Conservation (phyloP, 1,284 basidiomycete genomes). For the Mycena citricolor region DNA sequence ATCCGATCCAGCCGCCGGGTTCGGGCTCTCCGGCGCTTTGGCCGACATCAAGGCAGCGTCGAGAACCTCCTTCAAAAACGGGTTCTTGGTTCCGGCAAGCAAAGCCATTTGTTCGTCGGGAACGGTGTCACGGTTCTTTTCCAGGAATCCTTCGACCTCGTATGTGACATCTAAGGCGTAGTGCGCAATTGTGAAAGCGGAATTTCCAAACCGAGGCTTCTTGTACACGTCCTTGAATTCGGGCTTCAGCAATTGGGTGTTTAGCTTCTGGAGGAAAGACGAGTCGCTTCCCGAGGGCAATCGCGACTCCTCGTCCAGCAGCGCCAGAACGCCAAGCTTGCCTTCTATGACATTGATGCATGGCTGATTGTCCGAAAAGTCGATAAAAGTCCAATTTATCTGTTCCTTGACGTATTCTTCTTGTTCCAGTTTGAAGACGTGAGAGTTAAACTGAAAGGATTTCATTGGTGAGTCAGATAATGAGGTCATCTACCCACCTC, state of each 20-base stretch:
- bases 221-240: constrained; percentile 92
- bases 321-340: constrained; percentile 91
- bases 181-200: constrained; percentile 97
- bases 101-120: constrained; percentile 96
- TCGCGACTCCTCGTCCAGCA: constrained; percentile 98
- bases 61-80: constrained; percentile 93
- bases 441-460: constrained; percentile 82
- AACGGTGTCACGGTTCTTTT: constrained; percentile 99
- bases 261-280: constrained; percentile 93
- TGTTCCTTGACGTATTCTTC: constrained; percentile 98
- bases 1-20: constrained; percentile 65
- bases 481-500: constrained; percentile 53
- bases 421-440: constrained; percentile 99
- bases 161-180: constrained; percentile 99
- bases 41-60: constrained; percentile 83
- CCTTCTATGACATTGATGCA: constrained; percentile 99
- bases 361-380: constrained; percentile 98
- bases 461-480: constrained; percentile 22
- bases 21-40: constrained; percentile 61
- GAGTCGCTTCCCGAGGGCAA: constrained; percentile 91
- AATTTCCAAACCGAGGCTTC: constrained; percentile 96
- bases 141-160: constrained; percentile 96
- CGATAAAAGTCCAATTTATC: constrained; percentile 99
- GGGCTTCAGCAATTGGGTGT: constrained; percentile 83
- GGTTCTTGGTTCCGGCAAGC: constrained; percentile 83